A percentile compares a stretch with the other conserved stretches of the same genome.
Evolutionary conservation across 768 basidiomycete genomes (phyloP).

Genomic region (Piloderma croceum): DNA sequence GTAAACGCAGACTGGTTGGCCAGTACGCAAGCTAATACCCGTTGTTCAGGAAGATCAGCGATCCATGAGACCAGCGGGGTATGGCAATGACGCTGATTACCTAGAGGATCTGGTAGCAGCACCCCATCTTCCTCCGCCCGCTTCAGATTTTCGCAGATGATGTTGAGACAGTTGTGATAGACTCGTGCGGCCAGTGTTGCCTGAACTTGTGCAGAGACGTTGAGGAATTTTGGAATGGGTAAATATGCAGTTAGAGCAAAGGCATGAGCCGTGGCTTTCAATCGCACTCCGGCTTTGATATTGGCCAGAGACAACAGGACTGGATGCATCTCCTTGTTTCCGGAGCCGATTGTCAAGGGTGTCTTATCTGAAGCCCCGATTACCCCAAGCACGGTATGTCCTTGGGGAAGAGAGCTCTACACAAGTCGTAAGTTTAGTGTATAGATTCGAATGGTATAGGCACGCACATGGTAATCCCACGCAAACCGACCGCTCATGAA

Average conservation of each 20-base stretch:
- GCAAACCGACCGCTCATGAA: constrained; percentile 20
- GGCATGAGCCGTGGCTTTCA: constrained; percentile 26
- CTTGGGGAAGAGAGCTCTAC: constrained; percentile 15
- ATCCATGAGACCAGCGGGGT: constrained; percentile 14
- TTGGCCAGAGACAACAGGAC: constrained; percentile 28
- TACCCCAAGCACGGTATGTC: constrained; percentile 24
- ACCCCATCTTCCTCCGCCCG: constrained; percentile 20
- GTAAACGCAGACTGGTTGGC: constrained; percentile 11
- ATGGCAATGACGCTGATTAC: constrained; percentile 3
- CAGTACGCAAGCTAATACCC: constrained; percentile 9
- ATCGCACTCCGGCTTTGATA: constrained; percentile 22
- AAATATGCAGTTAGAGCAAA: constrained; percentile 25
- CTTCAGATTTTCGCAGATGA: constrained; percentile 26
- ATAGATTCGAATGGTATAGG: not conserved
- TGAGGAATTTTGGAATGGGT: constrained; percentile 28
- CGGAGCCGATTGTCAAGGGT: constrained; percentile 26
- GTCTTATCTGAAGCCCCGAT: constrained; percentile 30
- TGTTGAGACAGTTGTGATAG: constrained; percentile 25
- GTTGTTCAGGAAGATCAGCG: constrained; percentile 13
- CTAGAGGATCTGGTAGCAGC: constrained; percentile 23
- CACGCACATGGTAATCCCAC: constrained; percentile 22
- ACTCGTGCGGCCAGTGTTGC: constrained; percentile 24
- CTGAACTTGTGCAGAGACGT: constrained; percentile 15
- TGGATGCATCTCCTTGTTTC: constrained; percentile 26
- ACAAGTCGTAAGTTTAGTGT: not conserved